These are phyloP conservation scores for Wickerhamiella cacticola DNA, from an alignment of 805 yeast genomes.

Conservation along the genomic window DNA sequence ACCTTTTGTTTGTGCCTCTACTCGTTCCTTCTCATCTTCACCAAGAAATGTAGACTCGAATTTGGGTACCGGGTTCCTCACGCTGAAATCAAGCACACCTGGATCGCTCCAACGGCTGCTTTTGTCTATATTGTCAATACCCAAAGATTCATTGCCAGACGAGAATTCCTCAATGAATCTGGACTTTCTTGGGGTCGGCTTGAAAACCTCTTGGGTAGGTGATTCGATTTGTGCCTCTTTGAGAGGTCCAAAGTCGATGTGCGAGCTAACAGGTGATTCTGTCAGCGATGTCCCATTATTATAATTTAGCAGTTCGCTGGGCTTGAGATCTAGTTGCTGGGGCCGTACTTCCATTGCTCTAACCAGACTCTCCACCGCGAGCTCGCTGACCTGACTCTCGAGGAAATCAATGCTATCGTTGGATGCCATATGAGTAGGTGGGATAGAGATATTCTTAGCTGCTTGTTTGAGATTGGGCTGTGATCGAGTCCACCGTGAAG, in stretches of 20 bases:
- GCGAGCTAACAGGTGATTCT: too few species aligned
- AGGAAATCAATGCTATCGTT: conserved; percentile 3
- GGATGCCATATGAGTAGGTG: not conserved
- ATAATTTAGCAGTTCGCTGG: not conserved
- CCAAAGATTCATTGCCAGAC: not conserved
- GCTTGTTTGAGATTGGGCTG: conserved; percentile 9
- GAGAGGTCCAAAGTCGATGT: too few species aligned
- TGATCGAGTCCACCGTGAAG: conserved; percentile 8
- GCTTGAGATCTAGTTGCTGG: not conserved
- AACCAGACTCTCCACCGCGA: not conserved
- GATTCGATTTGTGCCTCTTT: too few species aligned
- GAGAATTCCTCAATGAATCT: conserved; percentile 3
- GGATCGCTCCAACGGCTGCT: conserved; percentile 1
- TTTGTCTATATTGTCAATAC: not conserved
- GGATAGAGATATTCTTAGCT: not conserved
- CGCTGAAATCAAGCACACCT: not conserved
- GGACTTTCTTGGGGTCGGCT: not conserved
- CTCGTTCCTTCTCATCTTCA: not conserved
- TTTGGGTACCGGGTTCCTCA: not conserved
- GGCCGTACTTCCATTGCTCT: conserved; percentile 1
- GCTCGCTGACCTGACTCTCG: conserved; percentile 4
- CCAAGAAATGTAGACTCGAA: conserved; percentile 7
- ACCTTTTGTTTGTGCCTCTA: too few species aligned
- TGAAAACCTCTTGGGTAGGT: too few species aligned
- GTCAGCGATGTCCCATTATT: too few species aligned